Evolutionary conservation across 1,284 basidiomycete genomes (phyloP).

Genomic region (Marasmius tenuissimus): DNA sequence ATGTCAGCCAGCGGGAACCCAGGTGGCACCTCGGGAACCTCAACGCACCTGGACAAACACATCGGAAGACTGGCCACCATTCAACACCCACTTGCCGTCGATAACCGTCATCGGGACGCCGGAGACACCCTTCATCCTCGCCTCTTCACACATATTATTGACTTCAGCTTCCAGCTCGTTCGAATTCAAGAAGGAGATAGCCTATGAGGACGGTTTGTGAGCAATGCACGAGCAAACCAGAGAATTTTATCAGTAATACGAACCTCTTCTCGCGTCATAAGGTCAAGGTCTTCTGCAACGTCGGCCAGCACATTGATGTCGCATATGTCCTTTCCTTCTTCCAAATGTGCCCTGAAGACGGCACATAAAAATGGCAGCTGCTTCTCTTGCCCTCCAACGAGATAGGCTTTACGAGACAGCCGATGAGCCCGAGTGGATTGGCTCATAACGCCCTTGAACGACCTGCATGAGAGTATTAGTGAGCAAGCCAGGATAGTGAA

Average conservation of each 20-base stretch:
- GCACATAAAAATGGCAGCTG: constrained; percentile 59
- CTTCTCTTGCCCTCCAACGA: constrained; percentile 60
- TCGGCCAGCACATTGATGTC: constrained; percentile 60
- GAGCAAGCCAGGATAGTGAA: constrained; percentile 2
- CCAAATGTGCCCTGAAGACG: constrained; percentile 69
- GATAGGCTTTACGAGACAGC: constrained; percentile 69
- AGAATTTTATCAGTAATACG: constrained; percentile 12
- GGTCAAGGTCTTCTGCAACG: constrained; percentile 54
- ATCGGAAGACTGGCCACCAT: constrained; percentile 71
- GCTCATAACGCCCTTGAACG: constrained; percentile 59
- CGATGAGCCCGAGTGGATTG: constrained; percentile 74
- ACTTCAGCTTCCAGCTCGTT: constrained; percentile 71
- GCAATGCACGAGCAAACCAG: constrained; percentile 7
- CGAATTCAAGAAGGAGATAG: constrained; percentile 61
- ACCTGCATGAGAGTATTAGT: constrained; percentile 29
- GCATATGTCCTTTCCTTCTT: constrained; percentile 65
- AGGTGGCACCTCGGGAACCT: background rate
- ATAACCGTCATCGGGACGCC: constrained; percentile 83
- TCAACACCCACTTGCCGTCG: constrained; percentile 77
- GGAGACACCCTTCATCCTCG: constrained; percentile 68
- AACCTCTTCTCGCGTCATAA: constrained; percentile 68
- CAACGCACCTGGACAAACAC: constrained; percentile 66
- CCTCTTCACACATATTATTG: constrained; percentile 64
- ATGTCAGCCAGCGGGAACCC: background rate
- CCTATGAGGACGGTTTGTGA: constrained; percentile 32